Evolutionary conservation across 116 monocot genomes (phyloP), one percentile per base, ranked within the genome.

Genomic region (Posidonia oceanica): DNA sequence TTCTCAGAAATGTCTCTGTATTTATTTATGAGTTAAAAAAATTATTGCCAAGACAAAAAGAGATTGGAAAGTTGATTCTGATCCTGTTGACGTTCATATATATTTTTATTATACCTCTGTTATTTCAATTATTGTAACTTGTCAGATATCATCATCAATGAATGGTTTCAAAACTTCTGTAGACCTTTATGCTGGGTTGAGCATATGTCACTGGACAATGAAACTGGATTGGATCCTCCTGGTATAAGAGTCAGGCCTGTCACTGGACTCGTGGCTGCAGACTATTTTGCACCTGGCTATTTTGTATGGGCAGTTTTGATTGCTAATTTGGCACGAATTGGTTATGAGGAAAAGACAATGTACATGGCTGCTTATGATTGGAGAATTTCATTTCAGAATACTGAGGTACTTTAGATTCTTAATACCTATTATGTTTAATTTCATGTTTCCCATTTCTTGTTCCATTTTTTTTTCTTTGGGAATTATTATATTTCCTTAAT

Each of bases 311-410:
- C 97, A 29, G 97, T 98, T 40, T 81, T 98, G 57, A 98, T 98
- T 77, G 97, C 97, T 75, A 98, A 98, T 81, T 86, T 98, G 76
- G 97, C 97, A 74, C 89, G 90, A 37, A 87, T 98, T 71, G 97
- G 97, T 14, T 98, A 98, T 71, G 97, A 98, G 75, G 97, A 98
- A 66, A 98, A 93, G 73, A 90, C 85, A 3, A 98, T 98, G 97
- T 92, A 92, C 73, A 98, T 98, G 97, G 97, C 97, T 75, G 89
- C 92, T 75, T 98, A 98, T 82, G 97, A 98, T 79, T 98, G 97
- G 97, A 87, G 97, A 73, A 62, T 98, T 39, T 92, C 97, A 62
- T 98, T 98, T 81, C 97, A 98, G 70, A 98, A 98, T 51, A 98
- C 97, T 2, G 97, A 98, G 93, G 97, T 92, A 75, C 39, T 39